Base-by-base conservation (phyloP, 805 yeast genomes). In the Candida montana region DNA sequence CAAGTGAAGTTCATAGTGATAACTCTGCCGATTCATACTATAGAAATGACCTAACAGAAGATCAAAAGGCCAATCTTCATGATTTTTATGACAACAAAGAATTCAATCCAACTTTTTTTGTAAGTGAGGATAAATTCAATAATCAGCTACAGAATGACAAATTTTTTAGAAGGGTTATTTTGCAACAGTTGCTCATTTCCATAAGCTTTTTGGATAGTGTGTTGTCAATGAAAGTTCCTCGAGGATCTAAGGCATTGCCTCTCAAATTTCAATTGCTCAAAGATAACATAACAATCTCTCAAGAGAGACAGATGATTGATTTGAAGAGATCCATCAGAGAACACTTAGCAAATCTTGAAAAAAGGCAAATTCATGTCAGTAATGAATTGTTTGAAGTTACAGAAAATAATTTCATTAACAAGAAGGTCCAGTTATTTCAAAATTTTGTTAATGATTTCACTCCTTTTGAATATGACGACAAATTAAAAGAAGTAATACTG, bases 101-200 rank as follows among this genome's bases (percentile, higher is more conserved):
- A 3, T 49, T 42, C 31, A 46, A 42, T 18, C 55, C 55, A 9
- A 41, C 45, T 9, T 49, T 45, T 31, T 45, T 46, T 16, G 36
- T 52, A 13, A 47, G 33, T 13, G 44, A 44, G 28, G 37, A 30
- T 0, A 45, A 45, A 16, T 51, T 56, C 35, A 11, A 18, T 6
- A 47, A 47, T 6, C 55, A 52, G 20, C 31, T 56, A 10, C 39
- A 37, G 13, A 33, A 34, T 4, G 55, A 56, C 37, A 21, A 31
- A 1, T 23, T 40, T 7, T 39, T 54, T 15, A 43, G 60, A 42
- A 49, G 48, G 37, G 30, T 41, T 0, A 35, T 50, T 5, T 31
- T 45, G 9, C 33, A 33, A 9, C 46, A 43, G 26, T 29, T 43
- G 1, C 21, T 33, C 13, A 43, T 49, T 9, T 6, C 41, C 2